phyloP scores from a whole-genome alignment of 352 stramenopile genomes.

The Globisporangium middletonii region DNA sequence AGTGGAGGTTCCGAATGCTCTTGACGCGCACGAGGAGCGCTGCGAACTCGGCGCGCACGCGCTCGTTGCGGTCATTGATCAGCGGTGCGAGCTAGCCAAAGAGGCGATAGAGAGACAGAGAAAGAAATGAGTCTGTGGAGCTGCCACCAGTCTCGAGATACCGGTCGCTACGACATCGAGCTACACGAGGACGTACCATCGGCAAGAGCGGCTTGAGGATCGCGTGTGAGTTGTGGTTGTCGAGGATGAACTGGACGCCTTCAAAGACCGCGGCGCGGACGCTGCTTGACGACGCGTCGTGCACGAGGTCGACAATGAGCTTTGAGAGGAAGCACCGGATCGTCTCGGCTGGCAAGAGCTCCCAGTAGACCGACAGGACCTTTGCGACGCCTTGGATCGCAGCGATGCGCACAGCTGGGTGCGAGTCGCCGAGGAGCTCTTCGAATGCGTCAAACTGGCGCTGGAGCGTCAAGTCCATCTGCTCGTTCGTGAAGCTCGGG shows the following conservation, averaged over 20 bases:
- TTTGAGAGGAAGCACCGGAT: slow-evolving; percentile 82
- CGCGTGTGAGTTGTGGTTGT: slow-evolving; percentile 83
- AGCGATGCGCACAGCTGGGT: slow-evolving; percentile 70
- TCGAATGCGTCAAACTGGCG: slow-evolving; percentile 85
- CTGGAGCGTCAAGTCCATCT: slow-evolving; percentile 67
- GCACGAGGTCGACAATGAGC: slow-evolving; percentile 74
- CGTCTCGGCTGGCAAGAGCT: slow-evolving; percentile 71
- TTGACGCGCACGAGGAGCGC: slow-evolving; percentile 81
- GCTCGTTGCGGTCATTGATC: slow-evolving; percentile 83
- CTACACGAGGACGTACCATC: slow-evolving; percentile 38
- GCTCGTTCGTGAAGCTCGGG: slow-evolving; percentile 67
- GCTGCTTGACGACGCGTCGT: slow-evolving; percentile 64
- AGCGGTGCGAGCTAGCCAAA: slow-evolving; percentile 56
- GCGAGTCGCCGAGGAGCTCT: slow-evolving; percentile 63
- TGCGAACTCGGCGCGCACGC: slow-evolving; percentile 72
- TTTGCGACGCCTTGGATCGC: slow-evolving; percentile 79
- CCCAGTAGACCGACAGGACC: slow-evolving; percentile 81
- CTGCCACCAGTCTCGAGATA: neutral
- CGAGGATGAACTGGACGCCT: slow-evolving; percentile 78
- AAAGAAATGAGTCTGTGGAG: neutral
- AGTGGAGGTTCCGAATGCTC: slow-evolving; percentile 82
- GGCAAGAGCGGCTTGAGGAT: slow-evolving; percentile 80
- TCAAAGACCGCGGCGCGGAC: slow-evolving; percentile 83
- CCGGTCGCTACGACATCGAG: slow-evolving; percentile 5
- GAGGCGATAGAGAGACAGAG: slow-evolving; percentile 1